Conservation (phyloP, 805 yeast species). For the Schwanniomyces pseudopolymorphus region DNA sequence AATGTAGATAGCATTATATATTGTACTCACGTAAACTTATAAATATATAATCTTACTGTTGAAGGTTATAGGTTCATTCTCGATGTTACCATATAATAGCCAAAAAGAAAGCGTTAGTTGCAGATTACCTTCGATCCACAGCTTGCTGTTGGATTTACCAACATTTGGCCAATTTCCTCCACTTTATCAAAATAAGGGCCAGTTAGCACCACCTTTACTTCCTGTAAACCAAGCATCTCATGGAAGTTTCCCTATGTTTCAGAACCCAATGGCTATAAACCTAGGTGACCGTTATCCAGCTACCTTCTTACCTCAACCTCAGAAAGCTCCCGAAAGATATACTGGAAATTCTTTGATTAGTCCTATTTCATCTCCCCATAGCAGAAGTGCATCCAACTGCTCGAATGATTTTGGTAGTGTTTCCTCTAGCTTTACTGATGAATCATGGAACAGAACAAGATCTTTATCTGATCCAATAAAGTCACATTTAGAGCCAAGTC, state of each 20-base stretch:
- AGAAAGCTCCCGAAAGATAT: not conserved
- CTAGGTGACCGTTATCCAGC: not conserved
- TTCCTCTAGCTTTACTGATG: not conserved
- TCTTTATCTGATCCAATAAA: slow-evolving; percentile 13
- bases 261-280: not conserved
- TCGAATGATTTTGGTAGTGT: not conserved
- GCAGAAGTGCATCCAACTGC: slow-evolving; percentile 2
- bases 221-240: not conserved
- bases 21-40: not conserved
- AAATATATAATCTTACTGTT: not conserved
- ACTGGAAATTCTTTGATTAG: slow-evolving; percentile 7
- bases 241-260: not conserved
- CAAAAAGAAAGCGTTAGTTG: slow-evolving; percentile 3
- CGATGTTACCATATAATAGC: slow-evolving; percentile 3
- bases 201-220: slow-evolving; percentile 1
- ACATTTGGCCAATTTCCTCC: slow-evolving; percentile 9
- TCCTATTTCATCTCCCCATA: slow-evolving; percentile 17
- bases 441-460: slow-evolving; percentile 7
- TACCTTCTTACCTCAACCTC: slow-evolving; percentile 5
- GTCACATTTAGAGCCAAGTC: not conserved
- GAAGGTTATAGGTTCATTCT: slow-evolving; percentile 7
- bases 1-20: not conserved
- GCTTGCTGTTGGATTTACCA: slow-evolving; percentile 34
- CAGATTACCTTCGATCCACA: slow-evolving; percentile 34
- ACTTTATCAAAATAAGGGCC: not conserved